These are phyloP conservation scores for Moricandia moricandioides DNA, from an alignment of 345 rosid genomes.

Conservation along the genomic window DNA sequence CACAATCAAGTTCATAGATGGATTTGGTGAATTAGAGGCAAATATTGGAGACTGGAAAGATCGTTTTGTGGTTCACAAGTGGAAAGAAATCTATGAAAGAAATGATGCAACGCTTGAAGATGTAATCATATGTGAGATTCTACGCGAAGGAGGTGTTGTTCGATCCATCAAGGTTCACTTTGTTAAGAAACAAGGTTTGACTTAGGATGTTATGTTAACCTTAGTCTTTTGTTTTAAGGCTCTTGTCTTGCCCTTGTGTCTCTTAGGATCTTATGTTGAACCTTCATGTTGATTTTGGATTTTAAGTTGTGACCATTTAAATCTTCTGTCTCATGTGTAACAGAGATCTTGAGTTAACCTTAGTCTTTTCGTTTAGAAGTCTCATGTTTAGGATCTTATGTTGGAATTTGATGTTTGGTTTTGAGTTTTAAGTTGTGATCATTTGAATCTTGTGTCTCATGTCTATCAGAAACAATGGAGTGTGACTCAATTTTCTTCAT, in stretches of 20 bases:
- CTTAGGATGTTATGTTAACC: too few relatives aligned
- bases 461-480: background rate
- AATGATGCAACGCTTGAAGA: background rate
- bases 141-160: slow-evolving; percentile 5
- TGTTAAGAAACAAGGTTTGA: background rate
- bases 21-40: background rate
- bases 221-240: too few relatives aligned
- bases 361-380: too few relatives aligned
- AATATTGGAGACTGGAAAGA: slow-evolving; percentile 8
- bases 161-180: slow-evolving; percentile 17
- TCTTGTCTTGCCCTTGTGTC: background rate
- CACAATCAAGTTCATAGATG: slow-evolving; percentile 1
- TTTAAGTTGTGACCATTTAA: too few relatives aligned
- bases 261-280: background rate
- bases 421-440: background rate
- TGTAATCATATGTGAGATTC: slow-evolving; percentile 14
- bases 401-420: background rate
- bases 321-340: too few relatives aligned
- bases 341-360: too few relatives aligned
- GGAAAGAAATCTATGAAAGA: slow-evolving; percentile 12
- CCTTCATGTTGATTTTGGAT: background rate
- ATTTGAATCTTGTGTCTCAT: background rate
- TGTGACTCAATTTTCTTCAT: background rate
- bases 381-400: background rate
- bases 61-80: slow-evolving; percentile 2